Base-by-base conservation (phyloP, 768 basidiomycete species). In the Hydnomerulius pinastri region DNA sequence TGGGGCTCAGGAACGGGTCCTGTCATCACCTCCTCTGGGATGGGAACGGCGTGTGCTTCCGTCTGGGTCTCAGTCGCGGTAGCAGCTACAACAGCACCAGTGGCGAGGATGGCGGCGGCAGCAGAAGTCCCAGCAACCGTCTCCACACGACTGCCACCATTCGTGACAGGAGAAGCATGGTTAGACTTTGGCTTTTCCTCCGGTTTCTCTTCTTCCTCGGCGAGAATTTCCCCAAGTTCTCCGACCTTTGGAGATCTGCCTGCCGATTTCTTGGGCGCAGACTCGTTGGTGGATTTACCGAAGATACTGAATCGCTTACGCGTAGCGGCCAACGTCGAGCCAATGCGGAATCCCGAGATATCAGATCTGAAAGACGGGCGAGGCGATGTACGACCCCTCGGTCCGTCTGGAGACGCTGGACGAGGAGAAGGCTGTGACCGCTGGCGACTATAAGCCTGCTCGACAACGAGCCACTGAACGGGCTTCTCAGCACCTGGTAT, bases 281-380 rank as follows among this genome's bases (percentile, higher is more conserved):
- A 38, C 35, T 58, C 63, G 13, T 57, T 58, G 37, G 60, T 46
- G 3, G 51, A 62, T 35, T 61, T 61, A 37, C 35, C 71, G 64
- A 87, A 87, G 61, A 86, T 78, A 50, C 78, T 84, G 65, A 90
- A 83, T 24, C 85, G 74, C 63, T 82, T 88, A 61, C 76, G 77
- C 38, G 81, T 74, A 28, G 79, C 67, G 18, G 73, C 67, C 44
- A 81, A 74, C 15, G 79, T 74, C 29, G 76, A 73, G 45, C 59
- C 63, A 48, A 65, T 58, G 37, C 63, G 63, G 13, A 66, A 66
- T n/a, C 68, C 63, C 4, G 73, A 72, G 0, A 71, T 63, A 21
- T 77, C 74, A 0, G 81, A 79, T 43, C 62, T 70, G 50, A 72
- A 70, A 10, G 78, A 79, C 3, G 73, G 74, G 33, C 68, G 74